Base-by-base conservation (phyloP, 1,284 basidiomycete genomes). In the Ustanciosporium gigantosporum region DNA sequence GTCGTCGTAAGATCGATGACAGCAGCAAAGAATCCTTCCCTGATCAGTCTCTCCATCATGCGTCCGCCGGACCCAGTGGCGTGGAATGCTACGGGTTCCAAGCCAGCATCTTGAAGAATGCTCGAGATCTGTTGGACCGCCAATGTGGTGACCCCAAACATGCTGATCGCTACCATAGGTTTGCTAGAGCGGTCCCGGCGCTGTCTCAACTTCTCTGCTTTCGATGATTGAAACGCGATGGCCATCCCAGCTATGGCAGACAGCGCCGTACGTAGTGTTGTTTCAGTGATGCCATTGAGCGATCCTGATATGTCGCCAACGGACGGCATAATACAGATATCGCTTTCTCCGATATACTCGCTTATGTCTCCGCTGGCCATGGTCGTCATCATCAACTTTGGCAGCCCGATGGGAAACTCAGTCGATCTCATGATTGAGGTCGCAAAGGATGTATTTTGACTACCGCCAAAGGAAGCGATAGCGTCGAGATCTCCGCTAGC, bases 1-100 rank as follows among this genome's bases (percentile, higher is more conserved):
- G 59, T 64, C 22, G 53, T 53, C n/a, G 59, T 64, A 3, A 64
- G 46, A 29, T 64, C 59, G 17, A 64, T 39, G 11, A 64, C 49
- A 9, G 38, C 53, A 14, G 44, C 31, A 36, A 64, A 64, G 36
- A 45, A 57, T n/a, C 47, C 44, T 35, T 64, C 48, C 1, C 53
- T 44, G 14, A 51, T 46, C 14, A 64, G 46, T 21, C 53, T 43
- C 36, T 64, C 59, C 53, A 64, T 64, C 24, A 49, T 57, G 3
- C 46, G 27, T 3, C 59, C 59, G 8, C 59, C 59, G n/a, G 53
- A 47, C 13, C 53, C 59, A 3, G 59, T 64, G 8, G 53, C 48
- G n/a, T 64, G 59, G 29, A 64, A 64, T 3, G 53, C 59, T 11
- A 64, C 53, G 15, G 59, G 53, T 40, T 64, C 53, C 31, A 38